A percentile compares a stretch with the other conserved stretches of the same genome.
Conservation (phyloP, 2,329 filamentous ascomycete species). For the Cryphonectria naterciae region DNA sequence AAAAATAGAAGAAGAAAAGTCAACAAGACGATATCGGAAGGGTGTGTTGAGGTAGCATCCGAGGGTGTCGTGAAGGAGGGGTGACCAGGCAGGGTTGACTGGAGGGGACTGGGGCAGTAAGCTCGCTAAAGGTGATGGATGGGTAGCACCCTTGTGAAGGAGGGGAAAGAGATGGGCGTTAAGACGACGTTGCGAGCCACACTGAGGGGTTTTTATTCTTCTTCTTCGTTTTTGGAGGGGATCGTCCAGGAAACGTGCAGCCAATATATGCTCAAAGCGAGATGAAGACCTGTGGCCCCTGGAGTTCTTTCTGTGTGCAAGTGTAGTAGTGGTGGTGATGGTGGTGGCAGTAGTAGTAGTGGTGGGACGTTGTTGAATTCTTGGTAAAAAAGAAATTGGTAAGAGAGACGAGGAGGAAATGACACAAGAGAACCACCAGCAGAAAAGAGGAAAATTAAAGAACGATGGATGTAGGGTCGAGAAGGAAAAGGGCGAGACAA, state of each 20-base stretch:
- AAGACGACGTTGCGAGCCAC: slow-evolving; percentile 14
- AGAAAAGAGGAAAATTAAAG: slow-evolving; percentile 1
- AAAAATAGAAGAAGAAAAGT: slow-evolving; percentile 18
- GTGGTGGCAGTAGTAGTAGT: background rate
- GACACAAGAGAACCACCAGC: slow-evolving; percentile 5
- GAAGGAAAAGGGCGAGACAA: background rate
- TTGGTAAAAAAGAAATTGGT: background rate
- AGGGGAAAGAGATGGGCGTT: slow-evolving; percentile 25
- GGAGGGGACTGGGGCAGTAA: slow-evolving; percentile 25
- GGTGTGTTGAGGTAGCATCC: slow-evolving; percentile 29
- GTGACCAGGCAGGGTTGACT: slow-evolving; percentile 23
- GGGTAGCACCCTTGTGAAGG: slow-evolving; percentile 27
- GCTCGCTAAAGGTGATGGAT: slow-evolving; percentile 30
- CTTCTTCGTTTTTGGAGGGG: background rate
- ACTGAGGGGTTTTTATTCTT: slow-evolving; percentile 2
- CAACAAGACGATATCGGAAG: slow-evolving; percentile 28
- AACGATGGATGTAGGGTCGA: slow-evolving; percentile 17
- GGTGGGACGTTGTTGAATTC: background rate
- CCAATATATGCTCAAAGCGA: background rate
- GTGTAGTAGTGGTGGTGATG: background rate
- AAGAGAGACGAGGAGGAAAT: slow-evolving; percentile 5
- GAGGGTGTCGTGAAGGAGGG: slow-evolving; percentile 21
- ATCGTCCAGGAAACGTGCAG: slow-evolving; percentile 5
- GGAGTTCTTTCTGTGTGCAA: background rate
- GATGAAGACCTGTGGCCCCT: background rate